Base-by-base conservation (phyloP, 495 filamentous ascomycete genomes). In the Chaetomium fimeti region DNA sequence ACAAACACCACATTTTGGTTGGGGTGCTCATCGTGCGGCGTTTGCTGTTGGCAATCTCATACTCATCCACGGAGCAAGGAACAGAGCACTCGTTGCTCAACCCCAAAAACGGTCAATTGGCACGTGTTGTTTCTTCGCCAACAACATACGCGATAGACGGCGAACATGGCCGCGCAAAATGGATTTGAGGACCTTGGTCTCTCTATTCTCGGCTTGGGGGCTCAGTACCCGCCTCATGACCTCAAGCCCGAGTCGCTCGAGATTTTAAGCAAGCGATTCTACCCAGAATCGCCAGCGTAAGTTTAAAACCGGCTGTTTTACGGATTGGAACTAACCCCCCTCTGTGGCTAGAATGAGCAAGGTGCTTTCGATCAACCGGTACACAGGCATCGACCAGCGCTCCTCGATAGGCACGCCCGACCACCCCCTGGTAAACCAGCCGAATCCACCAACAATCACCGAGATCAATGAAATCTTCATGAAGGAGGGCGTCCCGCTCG, bases 331-430 rank as follows among this genome's bases (percentile, higher is more conserved):
- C 64, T 61, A 42, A 62, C 29, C n/a, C n/a, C n/a, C n/a, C 0
- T 57, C 24, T 32, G 58, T 32, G 52, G 32, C 0, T 59, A 84
- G 82, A 45, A 81, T 85, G 81, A 74, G 78, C 56, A 86, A 84
- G 70, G 78, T 89, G 45, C 81, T 85, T 47, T 75, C 77, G 36
- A 85, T 89, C 75, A 89, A 89, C 75, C 77, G 78, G 54, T 85
- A 77, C 66, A 87, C 86, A 1, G 86, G 86, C 45, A 89, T 89
- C 49, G 85, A 88, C 53, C 76, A 78, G 32, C 82, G 86, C 36
- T 83, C 85, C 60, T 84, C 83, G 15, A 80, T 89, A 61, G 84
- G 84, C 40, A 76, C 76, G 2, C 78, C 81, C 22, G 80, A 87
- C 66, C 81, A 87, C 69, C 79, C 81, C 2, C 58, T 85, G 38